phyloP scores from a whole-genome alignment of 2,329 filamentous ascomycete species.

The Trichophyton verrucosum region DNA sequence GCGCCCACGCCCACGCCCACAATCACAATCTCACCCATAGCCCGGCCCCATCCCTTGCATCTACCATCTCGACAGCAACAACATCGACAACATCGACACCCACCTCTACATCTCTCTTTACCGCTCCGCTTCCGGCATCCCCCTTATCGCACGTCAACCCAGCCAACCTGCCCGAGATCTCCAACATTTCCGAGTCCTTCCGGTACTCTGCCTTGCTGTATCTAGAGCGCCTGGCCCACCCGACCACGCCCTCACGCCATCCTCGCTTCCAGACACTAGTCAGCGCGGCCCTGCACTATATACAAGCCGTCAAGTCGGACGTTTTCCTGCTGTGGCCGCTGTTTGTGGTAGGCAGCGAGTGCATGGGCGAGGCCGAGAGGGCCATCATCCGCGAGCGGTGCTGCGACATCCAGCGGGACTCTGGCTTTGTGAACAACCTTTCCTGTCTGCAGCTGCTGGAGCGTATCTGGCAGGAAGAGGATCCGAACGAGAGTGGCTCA shows the following conservation, averaged over 20 bases:
- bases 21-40: background rate
- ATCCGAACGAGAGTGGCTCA: slow-evolving; percentile 4
- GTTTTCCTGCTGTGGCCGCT: slow-evolving; percentile 91
- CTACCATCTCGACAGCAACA: slow-evolving; percentile 7
- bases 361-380: slow-evolving; percentile 67
- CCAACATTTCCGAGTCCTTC: slow-evolving; percentile 79
- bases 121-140: slow-evolving; percentile 17
- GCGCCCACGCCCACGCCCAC: slow-evolving; percentile 3
- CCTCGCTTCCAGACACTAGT: slow-evolving; percentile 75
- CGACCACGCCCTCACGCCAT: slow-evolving; percentile 57
- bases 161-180: slow-evolving; percentile 58
- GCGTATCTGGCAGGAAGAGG: slow-evolving; percentile 55
- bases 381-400: slow-evolving; percentile 68
- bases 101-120: slow-evolving; percentile 15
- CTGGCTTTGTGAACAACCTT: slow-evolving; percentile 87
- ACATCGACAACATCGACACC: background rate
- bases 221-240: slow-evolving; percentile 73
- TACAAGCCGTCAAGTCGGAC: slow-evolving; percentile 65
- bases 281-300: slow-evolving; percentile 69
- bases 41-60: background rate
- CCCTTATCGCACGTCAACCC: slow-evolving; percentile 31
- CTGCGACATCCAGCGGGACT: slow-evolving; percentile 73
- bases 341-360: slow-evolving; percentile 82
- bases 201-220: slow-evolving; percentile 81
- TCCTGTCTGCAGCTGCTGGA: slow-evolving; percentile 76